Percentiles rank a stretch among this genome's conserved stretches.
Evolutionary conservation across 441 rosid species (phyloP).

Genomic region (Pelargonium citronellum): DNA sequence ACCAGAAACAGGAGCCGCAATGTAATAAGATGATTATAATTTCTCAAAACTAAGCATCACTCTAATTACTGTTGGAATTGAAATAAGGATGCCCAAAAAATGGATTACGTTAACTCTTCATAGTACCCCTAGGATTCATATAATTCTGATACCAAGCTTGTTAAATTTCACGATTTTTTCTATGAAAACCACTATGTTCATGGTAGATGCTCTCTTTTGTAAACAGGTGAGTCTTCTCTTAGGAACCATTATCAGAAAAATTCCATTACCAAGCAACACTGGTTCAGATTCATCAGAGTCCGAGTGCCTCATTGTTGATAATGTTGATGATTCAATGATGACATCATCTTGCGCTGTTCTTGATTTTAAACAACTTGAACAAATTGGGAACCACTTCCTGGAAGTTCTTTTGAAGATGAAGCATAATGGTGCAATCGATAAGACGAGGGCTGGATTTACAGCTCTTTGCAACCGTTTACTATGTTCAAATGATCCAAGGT

Average conservation of each 20-base stretch:
- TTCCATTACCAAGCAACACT: conserved; percentile 64
- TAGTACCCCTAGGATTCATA: not conserved
- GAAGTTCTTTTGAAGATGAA: conserved; percentile 96
- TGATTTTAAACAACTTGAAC: conserved; percentile 79
- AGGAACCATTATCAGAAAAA: conserved; percentile 81
- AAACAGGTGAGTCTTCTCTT: conserved; percentile 91
- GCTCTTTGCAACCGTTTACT: conserved; percentile 95
- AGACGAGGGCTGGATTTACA: conserved; percentile 96
- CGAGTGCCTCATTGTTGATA: conserved; percentile 27
- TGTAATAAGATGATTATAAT: too few species aligned
- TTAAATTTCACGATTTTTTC: not conserved
- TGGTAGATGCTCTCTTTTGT: conserved; percentile 17
- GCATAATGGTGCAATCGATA: conserved; percentile 98
- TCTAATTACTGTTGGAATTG: not conserved
- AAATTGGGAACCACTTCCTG: conserved; percentile 87
- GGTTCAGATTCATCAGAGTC: conserved; percentile 34
- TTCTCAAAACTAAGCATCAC: not conserved
- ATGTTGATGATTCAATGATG: conserved; percentile 29
- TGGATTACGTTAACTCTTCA: not conserved
- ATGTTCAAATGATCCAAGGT: conserved; percentile 88
- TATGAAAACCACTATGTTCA: not conserved
- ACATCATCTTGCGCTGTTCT: conserved; percentile 42
- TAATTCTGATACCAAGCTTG: not conserved
- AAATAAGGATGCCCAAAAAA: not conserved
- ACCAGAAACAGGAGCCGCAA: not conserved